Evolutionary conservation across 1,139 yeast species (phyloP).

Genomic region (Blastobotrys serpentis): DNA sequence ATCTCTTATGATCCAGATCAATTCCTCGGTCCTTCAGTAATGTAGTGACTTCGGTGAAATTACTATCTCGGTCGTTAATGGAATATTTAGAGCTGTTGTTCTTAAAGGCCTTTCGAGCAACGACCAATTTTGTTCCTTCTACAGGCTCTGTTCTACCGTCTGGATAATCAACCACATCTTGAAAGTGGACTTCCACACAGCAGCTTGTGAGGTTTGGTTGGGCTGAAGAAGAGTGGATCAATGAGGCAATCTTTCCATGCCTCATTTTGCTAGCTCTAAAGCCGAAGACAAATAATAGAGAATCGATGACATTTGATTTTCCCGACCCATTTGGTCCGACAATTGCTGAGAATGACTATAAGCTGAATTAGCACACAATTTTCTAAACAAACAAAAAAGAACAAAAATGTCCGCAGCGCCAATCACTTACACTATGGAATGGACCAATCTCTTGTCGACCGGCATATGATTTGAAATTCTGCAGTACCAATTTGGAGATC

Average conservation of each 20-base stretch:
- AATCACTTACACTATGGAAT: conserved; percentile 56
- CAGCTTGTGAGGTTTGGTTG: conserved; percentile 69
- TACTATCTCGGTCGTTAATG: conserved; percentile 67
- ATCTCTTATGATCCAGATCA: conserved; percentile 92
- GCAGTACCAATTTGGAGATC: conserved; percentile 67
- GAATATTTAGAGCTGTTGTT: conserved; percentile 79
- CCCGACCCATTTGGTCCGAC: conserved; percentile 99
- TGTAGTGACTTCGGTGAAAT: conserved; percentile 75
- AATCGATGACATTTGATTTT: conserved; percentile 94
- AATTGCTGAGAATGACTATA: conserved; percentile 85
- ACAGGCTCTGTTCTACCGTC: conserved; percentile 45
- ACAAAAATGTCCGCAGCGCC: no score
- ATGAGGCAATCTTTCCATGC: conserved; percentile 85
- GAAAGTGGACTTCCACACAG: conserved; percentile 90
- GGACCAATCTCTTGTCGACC: conserved; percentile 96
- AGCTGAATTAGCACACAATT: conserved; percentile 16
- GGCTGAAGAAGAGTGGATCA: conserved; percentile 78
- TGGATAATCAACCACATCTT: conserved; percentile 67
- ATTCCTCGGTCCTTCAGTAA: conserved; percentile 81
- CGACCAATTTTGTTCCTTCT: conserved; percentile 59
- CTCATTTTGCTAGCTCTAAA: conserved; percentile 96
- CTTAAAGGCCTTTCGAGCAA: conserved; percentile 75
- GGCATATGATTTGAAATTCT: conserved; percentile 93
- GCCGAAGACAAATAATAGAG: conserved; percentile 94
- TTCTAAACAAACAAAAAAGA: conserved; percentile 1